A percentile compares a stretch with the other conserved stretches of the same genome.
Conservation (phyloP, 1,284 basidiomycete species). For the Cryptococcus maquisensis region DNA sequence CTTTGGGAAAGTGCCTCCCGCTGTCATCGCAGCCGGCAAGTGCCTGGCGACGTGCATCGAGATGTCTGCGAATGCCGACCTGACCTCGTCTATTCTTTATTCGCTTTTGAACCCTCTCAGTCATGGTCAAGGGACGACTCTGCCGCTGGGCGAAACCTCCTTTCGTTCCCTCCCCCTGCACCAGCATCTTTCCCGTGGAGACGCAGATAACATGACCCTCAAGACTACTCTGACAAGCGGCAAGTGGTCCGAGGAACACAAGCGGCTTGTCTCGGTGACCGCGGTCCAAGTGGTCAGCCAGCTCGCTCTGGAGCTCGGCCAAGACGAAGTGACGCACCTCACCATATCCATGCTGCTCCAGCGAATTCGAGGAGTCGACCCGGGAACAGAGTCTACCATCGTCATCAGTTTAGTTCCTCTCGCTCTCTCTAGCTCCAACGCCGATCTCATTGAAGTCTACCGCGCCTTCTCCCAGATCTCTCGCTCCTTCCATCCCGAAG, state of each 20-base stretch:
- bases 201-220: conserved; percentile 11
- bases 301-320: conserved; percentile 73
- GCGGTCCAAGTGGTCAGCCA: conserved; percentile 84
- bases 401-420: conserved; percentile 87
- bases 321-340: conserved; percentile 72
- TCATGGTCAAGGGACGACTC: conserved; percentile 63
- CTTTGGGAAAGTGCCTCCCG: conserved; percentile 53
- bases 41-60: conserved; percentile 86
- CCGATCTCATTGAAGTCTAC: conserved; percentile 78
- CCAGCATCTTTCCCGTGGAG: conserved; percentile 9
- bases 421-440: conserved; percentile 70
- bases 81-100: conserved; percentile 92
- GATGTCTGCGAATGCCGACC: conserved; percentile 81
- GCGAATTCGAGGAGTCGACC: conserved; percentile 75
- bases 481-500: conserved; percentile 74
- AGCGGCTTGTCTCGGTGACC: conserved; percentile 75
- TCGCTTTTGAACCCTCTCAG: conserved; percentile 88
- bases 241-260: conserved; percentile 69
- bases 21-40: conserved; percentile 76
- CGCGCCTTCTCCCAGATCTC: conserved; percentile 81
- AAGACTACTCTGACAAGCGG: conserved; percentile 16
- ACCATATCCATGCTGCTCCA: conserved; percentile 91
- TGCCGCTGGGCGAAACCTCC: conserved; percentile 23
- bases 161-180: conserved; percentile 19
- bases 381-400: conserved; percentile 82